These are phyloP conservation scores for Aaosphaeria pasadenensis DNA, from an alignment of 2,329 filamentous ascomycete genomes.

Conservation along the genomic window DNA sequence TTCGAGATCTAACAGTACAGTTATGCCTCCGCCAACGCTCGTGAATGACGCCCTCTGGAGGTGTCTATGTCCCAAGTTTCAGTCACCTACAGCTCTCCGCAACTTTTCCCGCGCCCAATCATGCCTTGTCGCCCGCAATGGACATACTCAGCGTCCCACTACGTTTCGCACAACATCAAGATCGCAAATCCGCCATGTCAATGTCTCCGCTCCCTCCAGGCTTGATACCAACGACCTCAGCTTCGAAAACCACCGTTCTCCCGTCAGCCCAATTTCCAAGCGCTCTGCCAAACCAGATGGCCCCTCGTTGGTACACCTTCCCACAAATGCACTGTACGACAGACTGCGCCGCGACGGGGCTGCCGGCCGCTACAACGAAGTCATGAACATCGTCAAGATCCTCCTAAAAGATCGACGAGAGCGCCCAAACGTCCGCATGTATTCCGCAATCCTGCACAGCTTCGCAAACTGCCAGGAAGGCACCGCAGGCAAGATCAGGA, in stretches of 20 bases:
- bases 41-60: constrained; percentile 33
- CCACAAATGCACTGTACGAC: constrained; percentile 29
- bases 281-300: background rate
- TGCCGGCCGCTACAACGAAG: constrained; percentile 20
- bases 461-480: constrained; percentile 65
- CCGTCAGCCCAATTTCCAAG: background rate
- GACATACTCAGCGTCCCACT: background rate
- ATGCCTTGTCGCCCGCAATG: background rate
- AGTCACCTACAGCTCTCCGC: background rate
- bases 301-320: constrained; percentile 18
- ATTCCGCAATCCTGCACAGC: constrained; percentile 70
- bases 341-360: constrained; percentile 23
- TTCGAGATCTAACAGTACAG: background rate
- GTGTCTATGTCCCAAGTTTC: constrained; percentile 27
- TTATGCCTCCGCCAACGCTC: background rate
- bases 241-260: background rate
- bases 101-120: background rate
- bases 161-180: background rate
- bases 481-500: constrained; percentile 61
- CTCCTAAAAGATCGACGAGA: constrained; percentile 58
- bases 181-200: background rate
- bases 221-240: too few species aligned
- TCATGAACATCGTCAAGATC: constrained; percentile 51
- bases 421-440: constrained; percentile 58
- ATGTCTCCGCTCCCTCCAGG: too few species aligned